Evolutionary conservation across 1,284 basidiomycete species (phyloP).

Genomic region (Porphyrellus sp.): DNA sequence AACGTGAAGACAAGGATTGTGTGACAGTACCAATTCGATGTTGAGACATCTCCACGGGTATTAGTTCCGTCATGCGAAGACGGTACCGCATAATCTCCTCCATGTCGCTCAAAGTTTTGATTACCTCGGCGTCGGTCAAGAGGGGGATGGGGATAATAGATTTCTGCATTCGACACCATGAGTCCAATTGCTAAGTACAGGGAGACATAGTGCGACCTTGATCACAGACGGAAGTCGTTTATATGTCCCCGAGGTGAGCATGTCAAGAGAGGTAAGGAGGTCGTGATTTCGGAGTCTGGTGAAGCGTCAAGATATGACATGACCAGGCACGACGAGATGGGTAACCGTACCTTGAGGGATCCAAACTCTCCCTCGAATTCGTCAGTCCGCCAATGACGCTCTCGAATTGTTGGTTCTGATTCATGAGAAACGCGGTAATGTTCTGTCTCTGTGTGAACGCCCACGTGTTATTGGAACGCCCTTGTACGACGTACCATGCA

Average conservation of each 20-base stretch:
- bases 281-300: slow-evolving; percentile 83
- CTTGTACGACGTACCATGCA: slow-evolving; percentile 59
- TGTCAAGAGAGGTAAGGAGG: slow-evolving; percentile 83
- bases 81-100: slow-evolving; percentile 77
- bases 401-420: slow-evolving; percentile 81
- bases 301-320: slow-evolving; percentile 1
- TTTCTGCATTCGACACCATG: slow-evolving; percentile 46
- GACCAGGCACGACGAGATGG: background rate
- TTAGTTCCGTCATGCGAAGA: slow-evolving; percentile 67
- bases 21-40: slow-evolving; percentile 61
- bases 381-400: slow-evolving; percentile 63
- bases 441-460: slow-evolving; percentile 47
- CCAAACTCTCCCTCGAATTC: slow-evolving; percentile 62
- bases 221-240: slow-evolving; percentile 73
- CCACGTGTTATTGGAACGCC: background rate
- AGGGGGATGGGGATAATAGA: slow-evolving; percentile 63
- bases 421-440: slow-evolving; percentile 78
- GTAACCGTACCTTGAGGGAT: slow-evolving; percentile 57
- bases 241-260: slow-evolving; percentile 82
- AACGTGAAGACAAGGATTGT: slow-evolving; percentile 7
- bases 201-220: slow-evolving; percentile 48
- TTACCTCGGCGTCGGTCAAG: slow-evolving; percentile 63
- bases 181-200: slow-evolving; percentile 19
- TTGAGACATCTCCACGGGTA: slow-evolving; percentile 72
- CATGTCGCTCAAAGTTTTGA: slow-evolving; percentile 64